phyloP scores from a whole-genome alignment of 352 stramenopile genomes.

The Blastocystis sp. region DNA sequence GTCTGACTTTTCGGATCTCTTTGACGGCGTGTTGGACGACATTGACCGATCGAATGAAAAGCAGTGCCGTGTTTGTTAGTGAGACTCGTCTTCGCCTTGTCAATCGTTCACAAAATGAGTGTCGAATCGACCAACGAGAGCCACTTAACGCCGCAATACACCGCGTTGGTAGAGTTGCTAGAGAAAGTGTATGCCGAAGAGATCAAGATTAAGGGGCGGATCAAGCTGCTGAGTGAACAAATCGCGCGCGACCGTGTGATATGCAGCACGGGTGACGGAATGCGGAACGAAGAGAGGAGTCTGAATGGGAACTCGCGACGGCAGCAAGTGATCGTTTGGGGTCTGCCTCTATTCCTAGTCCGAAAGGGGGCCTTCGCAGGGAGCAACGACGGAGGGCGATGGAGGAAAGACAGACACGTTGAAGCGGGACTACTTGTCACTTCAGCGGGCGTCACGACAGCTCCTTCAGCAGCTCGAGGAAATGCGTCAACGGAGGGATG shows the following conservation, averaged over 20 bases:
- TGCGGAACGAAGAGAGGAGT: neutral
- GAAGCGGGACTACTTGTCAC: constrained; percentile 9
- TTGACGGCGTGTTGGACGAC: neutral
- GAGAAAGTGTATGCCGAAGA: constrained; percentile 55
- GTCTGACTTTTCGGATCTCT: neutral
- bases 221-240: constrained; percentile 28
- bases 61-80: too few species aligned
- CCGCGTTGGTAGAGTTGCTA: constrained; percentile 13
- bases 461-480: constrained; percentile 19
- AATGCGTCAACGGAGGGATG: constrained; percentile 26
- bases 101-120: neutral
- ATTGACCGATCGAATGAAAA: too few species aligned
- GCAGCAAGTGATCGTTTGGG: neutral
- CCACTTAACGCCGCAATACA: neutral
- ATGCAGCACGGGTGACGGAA: neutral
- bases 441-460: neutral
- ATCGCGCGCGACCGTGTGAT: neutral
- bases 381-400: too few species aligned
- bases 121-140: neutral
- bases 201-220: constrained; percentile 29
- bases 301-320: neutral
- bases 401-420: neutral
- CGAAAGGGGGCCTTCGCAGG: too few species aligned
- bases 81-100: neutral
- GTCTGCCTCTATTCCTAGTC: too few species aligned